Base-by-base conservation (phyloP, 441 rosid genomes). In the Syzygium malaccense region DNA sequence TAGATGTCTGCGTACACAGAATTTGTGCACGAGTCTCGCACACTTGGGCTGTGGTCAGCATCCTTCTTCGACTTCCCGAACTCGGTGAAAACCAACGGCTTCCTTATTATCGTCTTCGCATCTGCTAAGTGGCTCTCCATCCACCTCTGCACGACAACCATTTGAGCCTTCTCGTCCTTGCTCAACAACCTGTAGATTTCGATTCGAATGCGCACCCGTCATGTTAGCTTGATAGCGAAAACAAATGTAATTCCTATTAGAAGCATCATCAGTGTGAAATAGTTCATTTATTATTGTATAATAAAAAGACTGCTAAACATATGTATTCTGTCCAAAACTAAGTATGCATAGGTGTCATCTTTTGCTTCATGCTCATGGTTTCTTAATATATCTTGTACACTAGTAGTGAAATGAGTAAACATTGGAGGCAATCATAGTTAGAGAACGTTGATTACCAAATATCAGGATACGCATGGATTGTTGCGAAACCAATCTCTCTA, bases 381-480 rank as follows among this genome's bases (percentile, higher is more conserved):
- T 45, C 48, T 45, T 45, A 45, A 60, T 60, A 28, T 28, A 12
- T 60, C 32, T 28, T 60, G 66, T 28, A 28, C 32, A 13, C 32
- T 28, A 13, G 32, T 28, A 5, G 66, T 14, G 66, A 60, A 60
- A 28, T 60, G 32, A 60, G 66, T 1, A 60, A 13, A 60, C 18
- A 60, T 58, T 30, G 12, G 66, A 60, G 66, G 66, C 66, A 28
- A 60, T 60, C 32, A 13, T 60, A 2, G 66, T 60, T 60, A 28
- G 66, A 13, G 66, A 60, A 28, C 66, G 15, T 45, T 17, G 18
- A 83, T 55, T 86, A 92, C 93, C 93, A 93, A 25, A 86, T 57
- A 56, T 89, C 93, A 79, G 93, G 92, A 85, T 91, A 93, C 26
- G 93, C 93, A 30, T 92, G 94, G 25, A 92, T 90, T 7, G 93